Conservation (phyloP, 331 rosid genomes). For the Quercus phellos region DNA sequence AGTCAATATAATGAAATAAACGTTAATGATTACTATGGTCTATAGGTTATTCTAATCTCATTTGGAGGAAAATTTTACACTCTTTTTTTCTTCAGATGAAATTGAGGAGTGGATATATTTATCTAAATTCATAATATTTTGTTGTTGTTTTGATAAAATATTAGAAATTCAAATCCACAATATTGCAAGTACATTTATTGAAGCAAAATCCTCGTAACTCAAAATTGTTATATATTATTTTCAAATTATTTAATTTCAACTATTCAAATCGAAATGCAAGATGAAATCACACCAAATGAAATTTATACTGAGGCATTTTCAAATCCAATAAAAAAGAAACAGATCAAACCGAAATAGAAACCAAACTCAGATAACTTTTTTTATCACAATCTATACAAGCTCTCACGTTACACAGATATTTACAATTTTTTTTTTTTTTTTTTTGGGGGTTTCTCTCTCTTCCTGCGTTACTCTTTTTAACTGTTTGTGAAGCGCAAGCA, state of each 20-base stretch:
- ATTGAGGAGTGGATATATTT: too few species aligned
- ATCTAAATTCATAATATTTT: too few species aligned
- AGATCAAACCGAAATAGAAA: not conserved
- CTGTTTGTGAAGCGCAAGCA: not conserved
- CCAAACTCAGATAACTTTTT: constrained; percentile 24
- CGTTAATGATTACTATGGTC: too few species aligned
- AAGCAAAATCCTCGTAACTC: too few species aligned
- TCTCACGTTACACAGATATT: constrained; percentile 36
- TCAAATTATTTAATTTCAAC: not conserved
- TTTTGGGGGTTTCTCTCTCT: not conserved
- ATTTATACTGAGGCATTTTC: not conserved
- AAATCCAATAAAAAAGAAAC: not conserved
- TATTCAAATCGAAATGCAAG: not conserved
- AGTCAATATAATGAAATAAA: too few species aligned
- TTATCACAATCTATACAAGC: constrained; percentile 32
- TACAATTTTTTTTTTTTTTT: constrained; percentile 27
- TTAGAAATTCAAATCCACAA: not conserved
- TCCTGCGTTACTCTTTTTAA: not conserved
- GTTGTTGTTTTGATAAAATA: too few species aligned
- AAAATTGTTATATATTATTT: too few species aligned
- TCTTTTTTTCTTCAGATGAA: too few species aligned
- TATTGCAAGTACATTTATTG: too few species aligned
- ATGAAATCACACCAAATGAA: too few species aligned
- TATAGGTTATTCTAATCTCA: too few species aligned
- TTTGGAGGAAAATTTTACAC: too few species aligned